Evolutionary conservation across 2,329 filamentous ascomycete species (phyloP).

Genomic region (Zymoseptoria brevis): DNA sequence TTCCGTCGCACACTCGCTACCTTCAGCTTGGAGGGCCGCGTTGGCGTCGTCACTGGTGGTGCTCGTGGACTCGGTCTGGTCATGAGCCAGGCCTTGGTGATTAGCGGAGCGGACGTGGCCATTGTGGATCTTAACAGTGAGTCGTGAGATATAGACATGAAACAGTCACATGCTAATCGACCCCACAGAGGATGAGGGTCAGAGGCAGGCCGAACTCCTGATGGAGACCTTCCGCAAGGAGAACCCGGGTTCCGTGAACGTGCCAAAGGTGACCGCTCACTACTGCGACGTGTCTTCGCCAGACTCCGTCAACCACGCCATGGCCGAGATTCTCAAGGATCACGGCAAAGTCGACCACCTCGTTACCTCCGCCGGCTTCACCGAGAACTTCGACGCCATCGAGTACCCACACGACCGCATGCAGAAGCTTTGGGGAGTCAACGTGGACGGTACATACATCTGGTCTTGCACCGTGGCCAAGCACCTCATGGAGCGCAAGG

Average conservation of each 20-base stretch:
- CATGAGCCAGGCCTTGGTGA: conserved; percentile 86
- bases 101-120: conserved; percentile 79
- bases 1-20: conserved; percentile 76
- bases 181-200: conserved; percentile 68
- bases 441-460: conserved; percentile 86
- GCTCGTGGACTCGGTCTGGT: conserved; percentile 82
- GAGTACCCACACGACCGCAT: conserved; percentile 85
- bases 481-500: conserved; percentile 76
- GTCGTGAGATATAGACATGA: conserved; percentile 28
- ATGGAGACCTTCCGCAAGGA: conserved; percentile 69
- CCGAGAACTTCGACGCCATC: conserved; percentile 88
- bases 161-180: conserved; percentile 1
- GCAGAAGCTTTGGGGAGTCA: conserved; percentile 89
- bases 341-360: conserved; percentile 85
- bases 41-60: conserved; percentile 81
- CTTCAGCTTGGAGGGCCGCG: conserved; percentile 79
- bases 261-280: conserved; percentile 82
- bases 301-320: conserved; percentile 65
- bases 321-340: conserved; percentile 57
- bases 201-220: conserved; percentile 65
- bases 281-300: conserved; percentile 79
- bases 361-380: conserved; percentile 94
- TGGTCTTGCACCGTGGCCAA: conserved; percentile 78
- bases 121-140: conserved; percentile 89
- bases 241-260: conserved; percentile 65